Evolutionary conservation across 805 yeast genomes (phyloP), one percentile per base, ranked within the genome.

Genomic region (Saccharomycopsis fermentans): DNA sequence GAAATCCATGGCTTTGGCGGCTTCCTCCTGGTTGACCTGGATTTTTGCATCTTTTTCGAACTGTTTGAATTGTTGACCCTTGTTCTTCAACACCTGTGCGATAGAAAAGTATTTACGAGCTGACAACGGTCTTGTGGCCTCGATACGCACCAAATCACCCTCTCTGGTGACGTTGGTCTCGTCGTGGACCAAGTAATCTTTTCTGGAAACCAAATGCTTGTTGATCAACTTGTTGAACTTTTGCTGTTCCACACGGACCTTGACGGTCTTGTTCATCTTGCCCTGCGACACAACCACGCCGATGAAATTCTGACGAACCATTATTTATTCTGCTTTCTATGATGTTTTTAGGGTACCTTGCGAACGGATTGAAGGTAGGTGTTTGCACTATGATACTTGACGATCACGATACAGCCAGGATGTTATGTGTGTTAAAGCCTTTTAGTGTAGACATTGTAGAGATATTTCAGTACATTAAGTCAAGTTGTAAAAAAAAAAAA

Each of bases 201-300:
- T 87, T 74, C 90, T 81, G 67, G 80, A 83, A 66, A 87, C 74
- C 64, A 88, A 77, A 64, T 88, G 89, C 73, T 87, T 87, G 69
- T 87, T 86, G 63, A 88, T 80, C 61, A 77, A 74, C 59, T 80
- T 80, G 71, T 90, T 86, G 75, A 84, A 89, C 50, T 81, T 80
- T 67, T 83, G 84, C 52, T 83, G 83, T 69, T 87, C 86, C 35
- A 92, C 91, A 61, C 96, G 81, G 61, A 92, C 97, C 74, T 90
- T 91, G 63, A 92, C 90, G 59, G 98, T 92, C 75, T 92, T 94
- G 73, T 81, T 80, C 97, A 91, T 94, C 71, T 90, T 90, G 50
- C 98, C 98, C 69, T 91, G 97, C 55, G 97, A 90, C 35, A 90
- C 84, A 65, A 92, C 98, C 72, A 90, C 83, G 52, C 99, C 99